Base-by-base conservation (phyloP, 345 rosid genomes). In the Aquilaria yunnanensis region DNA sequence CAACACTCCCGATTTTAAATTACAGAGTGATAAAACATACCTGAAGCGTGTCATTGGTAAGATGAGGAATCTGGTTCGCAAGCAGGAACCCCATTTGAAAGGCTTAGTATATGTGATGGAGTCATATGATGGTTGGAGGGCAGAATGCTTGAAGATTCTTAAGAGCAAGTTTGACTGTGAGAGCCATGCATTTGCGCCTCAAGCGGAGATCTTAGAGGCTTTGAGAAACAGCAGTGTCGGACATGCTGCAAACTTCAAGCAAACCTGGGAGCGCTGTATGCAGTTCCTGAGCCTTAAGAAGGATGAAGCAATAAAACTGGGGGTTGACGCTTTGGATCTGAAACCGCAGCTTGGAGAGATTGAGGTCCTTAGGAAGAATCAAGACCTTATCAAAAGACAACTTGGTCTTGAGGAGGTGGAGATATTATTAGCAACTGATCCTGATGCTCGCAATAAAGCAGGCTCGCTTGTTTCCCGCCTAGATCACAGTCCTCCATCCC, bases 271-370 rank as follows among this genome's bases (percentile, higher is more conserved):
- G 66, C 77, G 71, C 31, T 90, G 95, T 68, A 83, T 88, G 97
- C 95, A 96, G 56, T 90, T 90, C 83, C 63, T 94, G 74, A 90
- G 80, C 67, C 88, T 88, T 67, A 94, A 88, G 82, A 90, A 83
- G 78, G 86, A 86, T 48, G 85, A 94, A 77, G 83, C 89, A 4
- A 66, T 76, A 54, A 70, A 84, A 56, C 67, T 94, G 4, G 99
- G 97, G 31, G 58, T 57, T 51, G 86, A 85, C 49, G 89, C 59
- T 94, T 90, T 67, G 96, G 85, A 90, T 76, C 72, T 94, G 80
- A 83, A 67, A 75, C 78, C 87, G 5, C 89, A 94, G 4, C 89
- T 93, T 73, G 94, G 92, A 68, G 98, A 93, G 78, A 80, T 83
- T 41, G 91, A 81, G 55, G 96, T 90, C 33, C 96, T 88, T 61